Evolutionary conservation across 208 protist species (phyloP).

Genomic region (Trypanosoma platydactyli): DNA sequence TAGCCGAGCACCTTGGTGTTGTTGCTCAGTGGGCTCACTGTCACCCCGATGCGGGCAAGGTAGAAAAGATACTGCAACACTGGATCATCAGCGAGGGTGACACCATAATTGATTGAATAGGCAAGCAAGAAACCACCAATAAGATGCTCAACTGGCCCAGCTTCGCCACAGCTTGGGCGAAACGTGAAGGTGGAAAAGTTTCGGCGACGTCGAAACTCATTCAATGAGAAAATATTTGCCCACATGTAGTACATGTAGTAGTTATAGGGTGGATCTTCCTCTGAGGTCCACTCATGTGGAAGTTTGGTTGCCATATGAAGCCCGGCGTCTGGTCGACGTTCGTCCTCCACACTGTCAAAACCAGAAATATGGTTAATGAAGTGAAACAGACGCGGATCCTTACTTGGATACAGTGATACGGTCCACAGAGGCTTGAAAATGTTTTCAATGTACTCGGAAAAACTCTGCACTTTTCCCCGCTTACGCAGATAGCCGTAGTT

Average conservation of each 20-base stretch:
- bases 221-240: slow-evolving; percentile 97
- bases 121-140: slow-evolving; percentile 94
- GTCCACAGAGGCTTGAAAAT: slow-evolving; percentile 99
- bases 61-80: slow-evolving; percentile 99
- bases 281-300: slow-evolving; percentile 92
- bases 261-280: slow-evolving; percentile 98
- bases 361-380: slow-evolving; percentile 97
- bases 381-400: slow-evolving; percentile 94
- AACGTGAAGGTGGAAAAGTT: slow-evolving; percentile 95
- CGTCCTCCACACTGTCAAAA: slow-evolving; percentile 99
- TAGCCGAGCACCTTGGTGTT: slow-evolving; percentile 98
- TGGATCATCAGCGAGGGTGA: slow-evolving; percentile 90
- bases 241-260: slow-evolving; percentile 99
- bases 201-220: slow-evolving; percentile 88
- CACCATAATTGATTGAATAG: slow-evolving; percentile 97
- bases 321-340: slow-evolving; percentile 78
- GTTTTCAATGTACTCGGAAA: slow-evolving; percentile 96
- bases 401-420: slow-evolving; percentile 94
- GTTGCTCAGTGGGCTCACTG: slow-evolving; percentile 98
- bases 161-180: slow-evolving; percentile 97
- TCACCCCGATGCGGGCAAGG: slow-evolving; percentile 97
- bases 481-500: slow-evolving; percentile 92
- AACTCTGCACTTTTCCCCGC: slow-evolving; percentile 81
- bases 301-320: slow-evolving; percentile 52
- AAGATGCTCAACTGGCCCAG: slow-evolving; percentile 91